Conservation (phyloP, 2,329 filamentous ascomycete species). For the Trichoderma semiorbis region DNA sequence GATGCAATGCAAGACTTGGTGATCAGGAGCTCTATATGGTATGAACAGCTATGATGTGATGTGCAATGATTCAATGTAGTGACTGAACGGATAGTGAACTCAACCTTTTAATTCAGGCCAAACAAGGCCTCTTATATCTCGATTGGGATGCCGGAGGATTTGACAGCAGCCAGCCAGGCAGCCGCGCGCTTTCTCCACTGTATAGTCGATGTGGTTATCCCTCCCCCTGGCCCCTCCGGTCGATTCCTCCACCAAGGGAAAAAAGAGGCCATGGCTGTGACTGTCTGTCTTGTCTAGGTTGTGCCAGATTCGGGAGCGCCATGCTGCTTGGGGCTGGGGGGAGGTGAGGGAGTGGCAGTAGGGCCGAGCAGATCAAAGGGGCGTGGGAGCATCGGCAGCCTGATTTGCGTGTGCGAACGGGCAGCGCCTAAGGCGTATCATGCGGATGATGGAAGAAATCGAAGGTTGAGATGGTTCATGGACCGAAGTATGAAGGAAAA, state of each 20-base stretch:
- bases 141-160: conserved; percentile 3
- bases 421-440: background rate
- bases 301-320: background rate
- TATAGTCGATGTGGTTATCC: background rate
- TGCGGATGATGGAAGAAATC: background rate
- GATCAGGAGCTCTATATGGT: background rate
- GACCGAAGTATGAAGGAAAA: background rate
- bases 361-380: background rate
- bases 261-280: background rate
- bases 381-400: conserved; percentile 1
- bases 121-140: conserved; percentile 16
- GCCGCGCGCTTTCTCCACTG: conserved; percentile 13
- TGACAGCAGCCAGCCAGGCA: conserved; percentile 15
- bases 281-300: background rate
- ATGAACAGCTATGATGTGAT: background rate
- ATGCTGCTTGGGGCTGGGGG: background rate
- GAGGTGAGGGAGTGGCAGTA: background rate
- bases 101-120: conserved; percentile 13
- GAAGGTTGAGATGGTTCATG: conserved; percentile 3
- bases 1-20: background rate
- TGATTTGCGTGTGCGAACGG: background rate
- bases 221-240: background rate
- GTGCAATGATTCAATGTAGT: background rate
- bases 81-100: background rate
- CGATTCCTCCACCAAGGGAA: background rate